Conservation (phyloP, 371 early-diverging fungal species). For the Mortierella sp. region DNA sequence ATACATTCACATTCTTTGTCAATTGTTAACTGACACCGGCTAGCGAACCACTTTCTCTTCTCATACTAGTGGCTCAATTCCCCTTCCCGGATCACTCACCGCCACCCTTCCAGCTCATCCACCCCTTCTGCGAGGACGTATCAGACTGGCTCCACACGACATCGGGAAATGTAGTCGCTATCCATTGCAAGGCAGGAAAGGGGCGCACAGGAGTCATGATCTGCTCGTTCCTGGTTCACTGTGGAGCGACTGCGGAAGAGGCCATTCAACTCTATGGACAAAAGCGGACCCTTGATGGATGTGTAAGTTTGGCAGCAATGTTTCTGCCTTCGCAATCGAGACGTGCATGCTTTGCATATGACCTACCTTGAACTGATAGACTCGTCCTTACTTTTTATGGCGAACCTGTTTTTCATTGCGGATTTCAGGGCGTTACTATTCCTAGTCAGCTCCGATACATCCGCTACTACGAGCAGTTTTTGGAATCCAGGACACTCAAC, state of each 20-base stretch:
- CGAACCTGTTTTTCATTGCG: not conserved
- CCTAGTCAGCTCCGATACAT: slow-evolving; percentile 79
- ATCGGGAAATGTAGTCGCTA: slow-evolving; percentile 68
- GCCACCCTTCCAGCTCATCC: slow-evolving; percentile 70
- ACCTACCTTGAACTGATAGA: not conserved
- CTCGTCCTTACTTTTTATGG: not conserved
- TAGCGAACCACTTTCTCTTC: not conserved
- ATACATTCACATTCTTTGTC: not conserved
- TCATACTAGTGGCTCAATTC: slow-evolving; percentile 61
- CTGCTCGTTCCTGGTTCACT: slow-evolving; percentile 68
- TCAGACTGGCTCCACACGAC: slow-evolving; percentile 65
- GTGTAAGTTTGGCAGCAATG: slow-evolving; percentile 46
- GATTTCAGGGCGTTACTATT: slow-evolving; percentile 72
- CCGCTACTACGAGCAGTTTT: slow-evolving; percentile 65
- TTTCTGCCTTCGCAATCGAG: no score
- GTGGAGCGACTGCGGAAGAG: slow-evolving; percentile 62
- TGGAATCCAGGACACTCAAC: slow-evolving; percentile 49
- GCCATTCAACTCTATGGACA: slow-evolving; percentile 71
- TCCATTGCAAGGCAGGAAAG: slow-evolving; percentile 88
- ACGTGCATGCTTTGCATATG: not conserved
- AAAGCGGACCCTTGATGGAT: slow-evolving; percentile 67
- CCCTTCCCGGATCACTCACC: slow-evolving; percentile 80
- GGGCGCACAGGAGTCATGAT: slow-evolving; percentile 84
- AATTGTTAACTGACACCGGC: not conserved
- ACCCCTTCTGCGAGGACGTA: slow-evolving; percentile 72